These are phyloP conservation scores for Sclerotinia subarctica DNA, from an alignment of 2,329 filamentous ascomycete species.

Conservation along the genomic window DNA sequence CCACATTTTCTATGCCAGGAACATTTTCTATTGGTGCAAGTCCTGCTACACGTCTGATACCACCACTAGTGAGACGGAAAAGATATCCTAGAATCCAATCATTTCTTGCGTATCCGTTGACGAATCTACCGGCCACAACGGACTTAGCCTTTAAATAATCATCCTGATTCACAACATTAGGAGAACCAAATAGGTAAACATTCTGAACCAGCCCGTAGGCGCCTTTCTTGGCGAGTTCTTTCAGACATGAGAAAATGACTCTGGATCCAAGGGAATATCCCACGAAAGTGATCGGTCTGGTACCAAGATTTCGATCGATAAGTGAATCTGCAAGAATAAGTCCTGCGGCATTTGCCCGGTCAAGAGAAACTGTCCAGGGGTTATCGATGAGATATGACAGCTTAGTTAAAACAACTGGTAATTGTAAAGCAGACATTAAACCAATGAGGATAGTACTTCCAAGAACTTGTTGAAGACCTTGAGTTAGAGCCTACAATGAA, in stretches of 20 bases:
- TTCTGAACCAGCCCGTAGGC: conserved; percentile 89
- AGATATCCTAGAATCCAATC: conserved; percentile 98
- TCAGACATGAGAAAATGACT: conserved; percentile 88
- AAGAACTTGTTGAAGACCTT: conserved; percentile 92
- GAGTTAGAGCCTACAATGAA: conserved; percentile 73
- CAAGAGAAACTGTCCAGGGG: conserved; percentile 94
- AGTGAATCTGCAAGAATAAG: conserved; percentile 92
- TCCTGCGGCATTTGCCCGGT: conserved; percentile 82
- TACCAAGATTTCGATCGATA: conserved; percentile 85
- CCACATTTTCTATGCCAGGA: conserved; percentile 82
- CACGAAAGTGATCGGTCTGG: conserved; percentile 85
- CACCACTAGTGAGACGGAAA: conserved; percentile 89
- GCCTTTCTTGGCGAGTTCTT: conserved; percentile 79
- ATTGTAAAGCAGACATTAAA: conserved; percentile 86
- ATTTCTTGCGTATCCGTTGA: conserved; percentile 90
- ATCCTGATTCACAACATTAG: conserved; percentile 85
- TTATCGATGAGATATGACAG: conserved; percentile 96
- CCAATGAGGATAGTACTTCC: conserved; percentile 84
- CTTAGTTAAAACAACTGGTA: conserved; percentile 91
- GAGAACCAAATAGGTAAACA: conserved; percentile 90
- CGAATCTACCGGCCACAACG: conserved; percentile 87
- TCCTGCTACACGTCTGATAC: conserved; percentile 84
- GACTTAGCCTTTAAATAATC: conserved; percentile 78
- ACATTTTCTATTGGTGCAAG: conserved; percentile 72
- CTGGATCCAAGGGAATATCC: conserved; percentile 91